Evolutionary conservation across 768 basidiomycete species (phyloP).

Genomic region (Rhodosporidiobolus sp.): DNA sequence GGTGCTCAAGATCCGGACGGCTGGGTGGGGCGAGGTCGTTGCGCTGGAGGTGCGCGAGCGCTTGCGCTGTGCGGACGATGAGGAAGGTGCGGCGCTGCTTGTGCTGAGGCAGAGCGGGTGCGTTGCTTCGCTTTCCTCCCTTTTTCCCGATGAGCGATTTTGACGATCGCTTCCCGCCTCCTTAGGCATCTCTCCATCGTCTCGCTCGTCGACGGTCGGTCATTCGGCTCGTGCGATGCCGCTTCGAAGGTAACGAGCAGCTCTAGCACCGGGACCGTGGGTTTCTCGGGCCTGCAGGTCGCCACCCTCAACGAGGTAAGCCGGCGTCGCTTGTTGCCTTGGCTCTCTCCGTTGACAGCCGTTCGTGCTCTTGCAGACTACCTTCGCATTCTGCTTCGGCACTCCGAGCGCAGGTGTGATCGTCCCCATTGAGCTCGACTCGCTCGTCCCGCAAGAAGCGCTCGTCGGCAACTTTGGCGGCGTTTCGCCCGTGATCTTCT

Average conservation of each 20-base stretch:
- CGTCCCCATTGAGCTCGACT: conserved; percentile 13
- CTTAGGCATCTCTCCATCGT: conserved; percentile 13
- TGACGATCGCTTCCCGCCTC: background rate
- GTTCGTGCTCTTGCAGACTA: background rate
- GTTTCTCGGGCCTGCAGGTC: conserved; percentile 1
- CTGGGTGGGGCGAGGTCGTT: conserved; percentile 15
- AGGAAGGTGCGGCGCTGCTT: conserved; percentile 1
- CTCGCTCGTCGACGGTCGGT: conserved; percentile 16
- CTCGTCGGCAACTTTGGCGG: background rate
- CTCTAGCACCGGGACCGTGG: too few relatives aligned
- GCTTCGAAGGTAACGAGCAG: background rate
- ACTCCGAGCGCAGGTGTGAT: background rate
- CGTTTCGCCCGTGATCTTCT: background rate
- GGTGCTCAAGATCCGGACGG: background rate
- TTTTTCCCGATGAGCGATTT: background rate
- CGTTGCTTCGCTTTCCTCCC: background rate
- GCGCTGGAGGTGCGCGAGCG: background rate
- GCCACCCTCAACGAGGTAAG: background rate
- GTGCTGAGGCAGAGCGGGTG: conserved; percentile 19
- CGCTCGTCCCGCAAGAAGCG: conserved; percentile 5
- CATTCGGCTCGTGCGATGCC: background rate
- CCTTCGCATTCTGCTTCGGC: background rate
- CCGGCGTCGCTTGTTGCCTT: background rate
- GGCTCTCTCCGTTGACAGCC: rapidly evolving
- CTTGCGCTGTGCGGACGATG: background rate